Evolutionary conservation across 768 basidiomycete species (phyloP).

Genomic region (Rhodotorula graminis): DNA sequence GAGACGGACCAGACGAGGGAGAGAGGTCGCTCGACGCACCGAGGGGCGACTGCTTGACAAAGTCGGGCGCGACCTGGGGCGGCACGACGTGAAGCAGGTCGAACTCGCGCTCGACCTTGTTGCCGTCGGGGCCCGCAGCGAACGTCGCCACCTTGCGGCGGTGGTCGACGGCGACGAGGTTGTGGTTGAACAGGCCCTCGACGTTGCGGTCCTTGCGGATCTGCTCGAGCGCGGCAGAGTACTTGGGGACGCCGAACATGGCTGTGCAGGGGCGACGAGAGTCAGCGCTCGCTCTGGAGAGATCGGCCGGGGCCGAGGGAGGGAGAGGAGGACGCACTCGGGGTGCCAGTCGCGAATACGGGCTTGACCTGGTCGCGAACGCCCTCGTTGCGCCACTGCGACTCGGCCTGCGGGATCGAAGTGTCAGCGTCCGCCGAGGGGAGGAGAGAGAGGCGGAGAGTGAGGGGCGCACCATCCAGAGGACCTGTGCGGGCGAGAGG

Average conservation of each 20-base stretch:
- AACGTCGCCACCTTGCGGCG: slow-evolving; percentile 76
- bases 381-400: slow-evolving; percentile 43
- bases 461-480: slow-evolving; percentile 68
- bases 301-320: not conserved
- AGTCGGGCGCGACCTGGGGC: slow-evolving; percentile 30
- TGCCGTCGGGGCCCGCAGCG: slow-evolving; percentile 63
- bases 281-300: no score
- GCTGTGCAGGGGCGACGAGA: slow-evolving; percentile 44
- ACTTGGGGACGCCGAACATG: slow-evolving; percentile 97
- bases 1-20: no score
- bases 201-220: slow-evolving; percentile 74
- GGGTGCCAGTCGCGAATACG: slow-evolving; percentile 39
- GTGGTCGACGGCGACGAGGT: slow-evolving; percentile 70
- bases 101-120: slow-evolving; percentile 53
- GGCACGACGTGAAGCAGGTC: slow-evolving; percentile 39
- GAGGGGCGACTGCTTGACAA: slow-evolving; percentile 46
- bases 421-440: no score
- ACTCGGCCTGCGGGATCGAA: slow-evolving; percentile 35
- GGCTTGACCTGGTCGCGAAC: slow-evolving; percentile 33
- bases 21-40: slow-evolving; percentile 1
- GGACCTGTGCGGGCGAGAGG: slow-evolving; percentile 59
- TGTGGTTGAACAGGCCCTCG: slow-evolving; percentile 73
- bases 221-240: slow-evolving; percentile 75
- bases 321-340: slow-evolving; percentile 10
- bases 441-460: not conserved